Evolutionary conservation across 768 basidiomycete species (phyloP), one percentile per base, ranked within the genome.

Genomic region (Leccinum fibrillosum): DNA sequence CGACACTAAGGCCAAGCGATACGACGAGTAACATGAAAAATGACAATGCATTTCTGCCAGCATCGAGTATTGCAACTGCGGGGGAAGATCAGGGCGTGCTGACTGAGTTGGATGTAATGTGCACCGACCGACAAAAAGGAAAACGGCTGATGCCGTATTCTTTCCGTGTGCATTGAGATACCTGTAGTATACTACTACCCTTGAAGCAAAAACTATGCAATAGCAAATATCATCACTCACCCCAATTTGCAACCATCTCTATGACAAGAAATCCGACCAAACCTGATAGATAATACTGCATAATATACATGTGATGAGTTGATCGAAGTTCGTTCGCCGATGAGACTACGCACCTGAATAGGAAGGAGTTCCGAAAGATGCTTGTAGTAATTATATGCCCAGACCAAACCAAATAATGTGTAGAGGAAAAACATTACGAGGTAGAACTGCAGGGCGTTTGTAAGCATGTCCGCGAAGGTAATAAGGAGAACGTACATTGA

Each of bases 21-120:
- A 98, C 95, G 48, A 98, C 86, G 21, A 98, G 78, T 21, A 99
- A 80, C 80, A 98, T 84, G 76, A 98, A 98, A 77, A 98, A 94
- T 2, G 92, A 94, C 71, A 95, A 80, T 2, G 94, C 90, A 67
- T 98, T 98, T 49, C 97, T 78, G 6, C 90, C 95, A 9, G 97
- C 96, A 66, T 98, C 95, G 47, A 98, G 77, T 59, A 95, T 92
- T n/a, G 94, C 90, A 42, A 96, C 94, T 92, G 61, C 0, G n/a
- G 55, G 32, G 32, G 15, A 34, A 60, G 39, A 52, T 62, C 34
- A 60, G 54, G 32, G 55, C 7, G 21, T 23, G 42, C 12, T 32
- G 23, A 30, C 28, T 15, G 8, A 28, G 19, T 19, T 19, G 19
- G 17, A 23, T 44, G 19, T 23, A 4, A 52, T 21, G 47, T 54